A percentile compares a stretch with the other conserved stretches of the same genome.
Evolutionary conservation across 1,139 yeast genomes (phyloP).

Genomic region (Pichia sp.): DNA sequence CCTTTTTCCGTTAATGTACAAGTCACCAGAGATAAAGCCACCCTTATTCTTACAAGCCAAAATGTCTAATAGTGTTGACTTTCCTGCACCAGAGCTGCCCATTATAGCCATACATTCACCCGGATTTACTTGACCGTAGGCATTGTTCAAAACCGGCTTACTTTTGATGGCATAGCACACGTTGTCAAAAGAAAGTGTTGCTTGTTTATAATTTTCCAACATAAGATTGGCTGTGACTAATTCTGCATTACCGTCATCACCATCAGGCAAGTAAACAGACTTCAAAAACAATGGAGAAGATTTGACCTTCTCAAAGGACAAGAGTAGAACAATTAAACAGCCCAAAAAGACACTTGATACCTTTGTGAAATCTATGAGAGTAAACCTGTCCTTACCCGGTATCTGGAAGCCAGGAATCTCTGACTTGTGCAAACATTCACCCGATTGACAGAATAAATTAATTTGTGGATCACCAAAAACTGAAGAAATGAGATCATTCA

Average conservation of each 20-base stretch:
- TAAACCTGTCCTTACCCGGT: constrained; percentile 55
- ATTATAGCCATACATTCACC: constrained; percentile 90
- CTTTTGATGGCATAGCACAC: constrained; percentile 61
- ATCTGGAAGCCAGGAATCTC: constrained; percentile 85
- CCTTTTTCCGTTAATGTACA: constrained; percentile 68
- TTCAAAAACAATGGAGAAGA: constrained; percentile 57
- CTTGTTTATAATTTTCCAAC: constrained; percentile 63
- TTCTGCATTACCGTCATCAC: constrained; percentile 35
- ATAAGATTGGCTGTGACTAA: constrained; percentile 23
- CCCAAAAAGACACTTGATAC: constrained; percentile 48
- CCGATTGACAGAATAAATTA: constrained; percentile 71
- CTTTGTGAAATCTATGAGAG: constrained; percentile 39
- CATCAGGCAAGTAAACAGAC: constrained; percentile 23
- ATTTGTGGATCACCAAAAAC: constrained; percentile 93
- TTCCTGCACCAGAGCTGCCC: constrained; percentile 99
- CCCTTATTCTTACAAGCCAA: constrained; percentile 82
- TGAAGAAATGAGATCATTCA: constrained; percentile 84
- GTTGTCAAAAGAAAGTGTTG: constrained; percentile 70
- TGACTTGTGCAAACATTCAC: constrained; percentile 89
- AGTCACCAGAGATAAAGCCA: constrained; percentile 61
- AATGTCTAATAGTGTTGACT: constrained; percentile 86
- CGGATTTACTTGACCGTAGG: constrained; percentile 76
- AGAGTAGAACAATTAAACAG: constrained; percentile 36
- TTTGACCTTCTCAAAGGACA: constrained; percentile 50
- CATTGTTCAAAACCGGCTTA: constrained; percentile 50